Base-by-base conservation (phyloP, 2,329 filamentous ascomycete species). In the Pezicula neosporulosa region DNA sequence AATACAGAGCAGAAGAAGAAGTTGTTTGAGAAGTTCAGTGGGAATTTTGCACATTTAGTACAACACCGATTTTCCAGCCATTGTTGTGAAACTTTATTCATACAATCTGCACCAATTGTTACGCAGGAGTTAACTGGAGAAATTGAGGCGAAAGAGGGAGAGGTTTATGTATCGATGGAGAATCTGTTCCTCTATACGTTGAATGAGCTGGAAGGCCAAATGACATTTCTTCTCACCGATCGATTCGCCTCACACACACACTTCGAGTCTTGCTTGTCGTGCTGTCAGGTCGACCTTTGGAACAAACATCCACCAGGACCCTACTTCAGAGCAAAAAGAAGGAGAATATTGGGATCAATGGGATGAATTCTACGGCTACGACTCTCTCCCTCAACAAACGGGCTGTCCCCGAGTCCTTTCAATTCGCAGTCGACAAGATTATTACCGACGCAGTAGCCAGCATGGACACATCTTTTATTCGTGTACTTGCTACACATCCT, bases 11-110 rank as follows among this genome's bases (percentile, higher is more conserved):
- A 97, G 72, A 86, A 96, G 69, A 96, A 96, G 76, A 79, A 79
- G 44, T 72, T 99, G 18, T 97, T 97, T 67, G 81, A 83, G 58
- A 90, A 88, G 42, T 97, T 97, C 68, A 85, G 78, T 18, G 86
- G 87, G 33, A 89, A 97, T 70, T 96, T 97, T 70, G 75, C 93
- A 52, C 87, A 92, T 62, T 80, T 99, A 27, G 85, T 97, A 47
- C 92, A 95, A 67, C 94, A 99, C 72, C 87, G 94, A 16, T 99
- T 99, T 64, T 94, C 94, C 5, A 96, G 92, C 54, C 94, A 99
- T 74, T 97, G 93, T 72, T 97, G 92, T 68, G 94, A 99, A 72
- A 90, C 90, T 24, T 78, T 99, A 30, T 97, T 99, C 68, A 76
- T 92, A 45, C 83, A 89, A 57, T 87, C 89, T 2, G 92, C 92